Evolutionary conservation across 345 rosid species (phyloP).

Genomic region (Aethionema arabicum): DNA sequence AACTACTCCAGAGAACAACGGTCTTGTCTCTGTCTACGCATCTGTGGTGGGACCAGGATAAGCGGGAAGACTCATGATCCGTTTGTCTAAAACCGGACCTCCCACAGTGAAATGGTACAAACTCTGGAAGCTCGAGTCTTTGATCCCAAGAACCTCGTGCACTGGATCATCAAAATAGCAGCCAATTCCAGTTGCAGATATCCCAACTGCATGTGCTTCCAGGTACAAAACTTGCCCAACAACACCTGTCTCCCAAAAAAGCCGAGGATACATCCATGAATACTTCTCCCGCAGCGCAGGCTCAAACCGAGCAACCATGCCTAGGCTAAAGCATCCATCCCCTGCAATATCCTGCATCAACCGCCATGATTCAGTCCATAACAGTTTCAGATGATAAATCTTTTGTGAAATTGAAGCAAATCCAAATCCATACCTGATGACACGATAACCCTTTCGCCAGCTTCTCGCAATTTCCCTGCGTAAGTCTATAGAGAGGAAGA

Average conservation of each 20-base stretch:
- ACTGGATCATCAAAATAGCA: slow-evolving; percentile 95
- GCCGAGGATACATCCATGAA: slow-evolving; percentile 83
- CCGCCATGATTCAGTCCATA: slow-evolving; percentile 6
- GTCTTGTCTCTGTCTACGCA: slow-evolving; percentile 31
- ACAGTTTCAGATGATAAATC: no score
- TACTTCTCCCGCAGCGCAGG: slow-evolving; percentile 53
- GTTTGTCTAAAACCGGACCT: slow-evolving; percentile 74
- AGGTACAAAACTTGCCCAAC: slow-evolving; percentile 86
- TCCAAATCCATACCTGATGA: slow-evolving; percentile 59
- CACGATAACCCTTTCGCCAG: slow-evolving; percentile 72
- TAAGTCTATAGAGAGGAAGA: slow-evolving; percentile 68
- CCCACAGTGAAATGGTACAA: slow-evolving; percentile 86
- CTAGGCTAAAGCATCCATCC: slow-evolving; percentile 93
- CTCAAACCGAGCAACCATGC: slow-evolving; percentile 81
- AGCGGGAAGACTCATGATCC: slow-evolving; percentile 90
- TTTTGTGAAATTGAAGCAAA: background rate
- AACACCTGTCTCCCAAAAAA: slow-evolving; percentile 93
- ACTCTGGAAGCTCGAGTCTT: slow-evolving; percentile 66
- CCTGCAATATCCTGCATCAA: slow-evolving; percentile 75
- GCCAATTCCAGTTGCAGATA: slow-evolving; percentile 92
- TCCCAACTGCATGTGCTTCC: slow-evolving; percentile 88
- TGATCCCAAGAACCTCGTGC: slow-evolving; percentile 71
- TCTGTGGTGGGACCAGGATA: slow-evolving; percentile 74
- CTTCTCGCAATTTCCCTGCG: slow-evolving; percentile 55
- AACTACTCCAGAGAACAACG: no score